Conservation (phyloP, 345 rosid species). For the Punica granatum region DNA sequence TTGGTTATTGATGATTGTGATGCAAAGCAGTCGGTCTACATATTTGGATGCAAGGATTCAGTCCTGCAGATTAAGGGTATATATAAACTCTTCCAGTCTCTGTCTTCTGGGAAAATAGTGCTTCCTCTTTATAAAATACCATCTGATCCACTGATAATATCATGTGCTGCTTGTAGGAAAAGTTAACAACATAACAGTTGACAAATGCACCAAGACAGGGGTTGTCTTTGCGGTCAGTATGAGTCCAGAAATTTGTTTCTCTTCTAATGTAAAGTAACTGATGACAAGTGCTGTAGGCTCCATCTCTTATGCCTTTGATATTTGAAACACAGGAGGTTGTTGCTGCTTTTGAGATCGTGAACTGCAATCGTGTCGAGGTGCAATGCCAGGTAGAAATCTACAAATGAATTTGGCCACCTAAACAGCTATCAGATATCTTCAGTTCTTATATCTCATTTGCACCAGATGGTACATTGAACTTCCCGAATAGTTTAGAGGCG, state of each 20-base stretch:
- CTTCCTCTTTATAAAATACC: background rate
- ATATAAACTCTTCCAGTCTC: background rate
- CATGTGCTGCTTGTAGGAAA: constrained; percentile 54
- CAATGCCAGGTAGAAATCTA: constrained; percentile 77
- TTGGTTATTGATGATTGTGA: constrained; percentile 89
- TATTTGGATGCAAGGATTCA: constrained; percentile 96
- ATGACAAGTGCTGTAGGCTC: background rate
- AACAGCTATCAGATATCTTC: background rate
- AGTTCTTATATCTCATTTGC: background rate
- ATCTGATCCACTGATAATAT: background rate
- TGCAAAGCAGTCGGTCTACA: constrained; percentile 81
- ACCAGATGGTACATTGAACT: background rate
- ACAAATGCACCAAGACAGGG: constrained; percentile 93
- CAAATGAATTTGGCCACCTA: background rate
- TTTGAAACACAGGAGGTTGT: constrained; percentile 69
- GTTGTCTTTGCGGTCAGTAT: constrained; percentile 74
- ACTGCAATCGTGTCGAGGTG: constrained; percentile 86
- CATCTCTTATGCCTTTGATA: constrained; percentile 12
- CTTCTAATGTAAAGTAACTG: constrained; percentile 1
- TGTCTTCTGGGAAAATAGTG: background rate
- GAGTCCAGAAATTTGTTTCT: background rate
- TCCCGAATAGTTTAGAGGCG: background rate
- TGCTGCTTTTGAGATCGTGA: constrained; percentile 97
- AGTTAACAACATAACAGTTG: constrained; percentile 93
- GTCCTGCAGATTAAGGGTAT: constrained; percentile 90